Evolutionary conservation across 495 filamentous ascomycete genomes (phyloP).

Genomic region (Penicillium coffeae): DNA sequence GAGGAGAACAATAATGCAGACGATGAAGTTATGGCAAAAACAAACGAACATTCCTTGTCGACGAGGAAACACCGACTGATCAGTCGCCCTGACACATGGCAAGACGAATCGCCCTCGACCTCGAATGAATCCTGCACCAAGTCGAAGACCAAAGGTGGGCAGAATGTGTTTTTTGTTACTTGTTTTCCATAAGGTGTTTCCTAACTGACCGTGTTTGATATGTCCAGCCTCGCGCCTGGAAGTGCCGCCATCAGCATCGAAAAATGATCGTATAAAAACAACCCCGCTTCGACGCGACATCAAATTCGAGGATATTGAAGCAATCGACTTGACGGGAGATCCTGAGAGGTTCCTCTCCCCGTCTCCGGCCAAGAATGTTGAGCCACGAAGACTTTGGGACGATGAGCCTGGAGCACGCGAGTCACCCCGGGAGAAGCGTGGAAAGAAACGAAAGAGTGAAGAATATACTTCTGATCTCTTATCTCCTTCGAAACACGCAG

Average conservation of each 20-base stretch:
- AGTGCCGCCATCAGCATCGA: slow-evolving; percentile 18
- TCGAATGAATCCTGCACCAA: slow-evolving; percentile 20
- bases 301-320: slow-evolving; percentile 44
- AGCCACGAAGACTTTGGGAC: slow-evolving; percentile 54
- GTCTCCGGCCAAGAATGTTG: slow-evolving; percentile 45
- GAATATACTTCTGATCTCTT: slow-evolving; percentile 53
- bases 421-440: slow-evolving; percentile 45
- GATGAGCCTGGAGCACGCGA: slow-evolving; percentile 51
- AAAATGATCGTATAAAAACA: slow-evolving; percentile 9
- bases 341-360: slow-evolving; percentile 35
- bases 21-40: slow-evolving; percentile 51
- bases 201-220: neutral
- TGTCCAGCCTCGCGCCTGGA: slow-evolving; percentile 10
- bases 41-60: slow-evolving; percentile 50
- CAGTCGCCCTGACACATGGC: slow-evolving; percentile 24
- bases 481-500: slow-evolving; percentile 27
- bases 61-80: slow-evolving; percentile 49
- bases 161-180: no score
- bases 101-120: slow-evolving; percentile 20
- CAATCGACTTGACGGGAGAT: slow-evolving; percentile 70
- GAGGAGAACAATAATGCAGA: slow-evolving; percentile 25
- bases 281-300: slow-evolving; percentile 22
- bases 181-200: no score
- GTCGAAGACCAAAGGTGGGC: slow-evolving; percentile 21
- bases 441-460: slow-evolving; percentile 72